These are phyloP conservation scores for Nakazawaea ambrosiae DNA, from an alignment of 805 yeast species.

Conservation along the genomic window DNA sequence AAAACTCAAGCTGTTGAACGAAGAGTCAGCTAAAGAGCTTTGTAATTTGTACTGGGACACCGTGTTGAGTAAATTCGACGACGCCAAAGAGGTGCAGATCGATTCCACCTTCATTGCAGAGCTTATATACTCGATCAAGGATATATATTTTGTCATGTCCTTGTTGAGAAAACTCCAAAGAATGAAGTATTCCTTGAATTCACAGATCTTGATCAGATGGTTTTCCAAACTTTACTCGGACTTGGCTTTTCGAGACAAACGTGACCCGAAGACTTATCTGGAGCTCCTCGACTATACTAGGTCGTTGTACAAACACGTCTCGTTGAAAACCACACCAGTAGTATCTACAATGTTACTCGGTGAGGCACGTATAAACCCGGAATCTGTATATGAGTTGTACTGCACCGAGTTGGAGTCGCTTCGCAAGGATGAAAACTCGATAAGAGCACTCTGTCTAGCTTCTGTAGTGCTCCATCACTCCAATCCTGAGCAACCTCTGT, in stretches of 20 bases:
- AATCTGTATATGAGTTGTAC: conserved; percentile 2
- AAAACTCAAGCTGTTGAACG: neutral
- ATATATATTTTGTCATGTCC: neutral
- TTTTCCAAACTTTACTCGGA: conserved; percentile 2
- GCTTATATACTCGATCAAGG: neutral
- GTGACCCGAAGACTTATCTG: neutral
- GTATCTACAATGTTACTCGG: conserved; percentile 8
- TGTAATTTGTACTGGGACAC: conserved; percentile 2
- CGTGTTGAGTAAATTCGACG: neutral
- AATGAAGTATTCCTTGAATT: conserved; percentile 1
- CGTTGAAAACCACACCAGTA: neutral
- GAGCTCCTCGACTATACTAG: conserved; percentile 1
- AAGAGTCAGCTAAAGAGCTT: neutral
- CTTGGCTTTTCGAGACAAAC: neutral
- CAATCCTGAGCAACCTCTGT: neutral
- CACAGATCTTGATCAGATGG: neutral
- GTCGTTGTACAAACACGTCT: conserved; percentile 1
- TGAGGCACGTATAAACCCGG: conserved; percentile 5
- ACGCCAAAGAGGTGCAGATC: conserved; percentile 1
- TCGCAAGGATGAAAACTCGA: conserved; percentile 1
- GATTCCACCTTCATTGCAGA: conserved; percentile 4
- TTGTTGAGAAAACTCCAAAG: neutral
- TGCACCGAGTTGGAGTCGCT: neutral
- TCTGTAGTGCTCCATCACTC: neutral
- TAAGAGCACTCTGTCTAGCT: conserved; percentile 6